Evolutionary conservation across 2,329 filamentous ascomycete species (phyloP).

Genomic region (Aspergillus sp.): DNA sequence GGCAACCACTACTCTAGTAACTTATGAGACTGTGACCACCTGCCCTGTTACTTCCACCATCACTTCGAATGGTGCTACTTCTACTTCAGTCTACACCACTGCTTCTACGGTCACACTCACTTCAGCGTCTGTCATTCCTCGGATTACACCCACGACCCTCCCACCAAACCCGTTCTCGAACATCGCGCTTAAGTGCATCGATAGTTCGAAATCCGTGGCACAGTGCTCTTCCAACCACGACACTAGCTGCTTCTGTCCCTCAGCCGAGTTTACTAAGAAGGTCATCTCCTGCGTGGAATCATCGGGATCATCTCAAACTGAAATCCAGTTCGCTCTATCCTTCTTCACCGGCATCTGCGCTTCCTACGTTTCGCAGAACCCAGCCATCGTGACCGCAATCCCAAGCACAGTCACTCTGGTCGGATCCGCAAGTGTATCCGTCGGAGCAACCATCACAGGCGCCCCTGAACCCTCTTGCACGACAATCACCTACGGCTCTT

Average conservation of each 20-base stretch:
- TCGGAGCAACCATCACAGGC: no score
- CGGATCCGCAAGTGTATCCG: constrained; percentile 29
- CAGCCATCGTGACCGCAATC: constrained; percentile 75
- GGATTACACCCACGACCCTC: constrained; percentile 8
- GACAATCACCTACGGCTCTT: constrained; percentile 1
- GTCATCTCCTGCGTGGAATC: constrained; percentile 78
- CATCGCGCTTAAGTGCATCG: constrained; percentile 62
- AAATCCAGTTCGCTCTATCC: constrained; percentile 66
- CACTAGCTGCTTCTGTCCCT: constrained; percentile 79
- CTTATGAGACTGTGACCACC: constrained; percentile 25
- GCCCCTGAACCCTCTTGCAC: constrained; percentile 2
- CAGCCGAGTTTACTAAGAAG: constrained; percentile 67
- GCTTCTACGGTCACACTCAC: constrained; percentile 44
- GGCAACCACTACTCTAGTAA: constrained; percentile 11
- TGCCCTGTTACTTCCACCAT: constrained; percentile 28
- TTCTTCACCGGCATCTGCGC: constrained; percentile 94
- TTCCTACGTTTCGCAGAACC: constrained; percentile 67
- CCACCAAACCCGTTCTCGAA: constrained; percentile 21
- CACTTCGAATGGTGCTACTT: constrained; percentile 45
- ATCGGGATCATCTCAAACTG: constrained; percentile 62
- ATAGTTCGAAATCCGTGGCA: constrained; percentile 71
- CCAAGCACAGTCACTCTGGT: constrained; percentile 55
- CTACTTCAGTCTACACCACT: constrained; percentile 52
- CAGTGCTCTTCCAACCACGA: constrained; percentile 83
- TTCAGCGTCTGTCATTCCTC: constrained; percentile 9